phyloP scores from a whole-genome alignment of 2,329 filamentous ascomycete genomes.

The Alternaria conjuncta region DNA sequence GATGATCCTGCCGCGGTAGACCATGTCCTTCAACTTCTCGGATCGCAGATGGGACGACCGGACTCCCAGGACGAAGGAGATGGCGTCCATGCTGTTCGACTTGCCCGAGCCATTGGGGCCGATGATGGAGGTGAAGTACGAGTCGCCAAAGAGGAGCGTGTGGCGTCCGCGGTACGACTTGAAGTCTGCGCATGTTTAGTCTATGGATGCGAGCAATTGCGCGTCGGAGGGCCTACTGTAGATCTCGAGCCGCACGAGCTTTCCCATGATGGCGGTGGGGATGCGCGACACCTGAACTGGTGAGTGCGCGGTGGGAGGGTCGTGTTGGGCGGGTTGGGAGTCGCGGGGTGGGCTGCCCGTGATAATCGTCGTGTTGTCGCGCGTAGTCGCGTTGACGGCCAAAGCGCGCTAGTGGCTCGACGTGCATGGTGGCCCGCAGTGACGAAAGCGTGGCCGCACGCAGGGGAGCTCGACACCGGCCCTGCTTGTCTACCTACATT shows the following conservation, averaged over 20 bases:
- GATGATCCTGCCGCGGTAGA: constrained; percentile 93
- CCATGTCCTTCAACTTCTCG: constrained; percentile 88
- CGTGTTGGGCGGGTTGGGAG: constrained; percentile 5
- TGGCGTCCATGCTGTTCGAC: constrained; percentile 99
- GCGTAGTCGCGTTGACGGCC: constrained; percentile 22
- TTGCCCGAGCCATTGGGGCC: constrained; percentile 99
- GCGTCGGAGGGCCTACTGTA: constrained; percentile 70
- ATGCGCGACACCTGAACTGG: constrained; percentile 20
- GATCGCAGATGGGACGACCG: constrained; percentile 98
- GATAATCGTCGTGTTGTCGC: constrained; percentile 5
- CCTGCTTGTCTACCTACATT: neutral
- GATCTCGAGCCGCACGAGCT: constrained; percentile 91
- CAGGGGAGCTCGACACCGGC: neutral
- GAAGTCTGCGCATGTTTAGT: constrained; percentile 71
- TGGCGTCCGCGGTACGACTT: constrained; percentile 99
- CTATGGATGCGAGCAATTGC: constrained; percentile 12
- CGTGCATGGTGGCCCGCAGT: constrained; percentile 21
- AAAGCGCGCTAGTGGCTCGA: constrained; percentile 20
- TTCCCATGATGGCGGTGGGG: constrained; percentile 71
- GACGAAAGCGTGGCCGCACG: constrained; percentile 26
- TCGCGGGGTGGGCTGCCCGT: constrained; percentile 9
- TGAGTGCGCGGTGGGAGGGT: constrained; percentile 12
- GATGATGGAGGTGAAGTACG: constrained; percentile 99
- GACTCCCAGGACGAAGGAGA: constrained; percentile 97
- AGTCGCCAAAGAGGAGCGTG: constrained; percentile 91